A percentile compares a stretch with the other conserved stretches of the same genome.
Conservation (phyloP, 1,284 basidiomycete genomes). For the Moesziomyces antarcticus region DNA sequence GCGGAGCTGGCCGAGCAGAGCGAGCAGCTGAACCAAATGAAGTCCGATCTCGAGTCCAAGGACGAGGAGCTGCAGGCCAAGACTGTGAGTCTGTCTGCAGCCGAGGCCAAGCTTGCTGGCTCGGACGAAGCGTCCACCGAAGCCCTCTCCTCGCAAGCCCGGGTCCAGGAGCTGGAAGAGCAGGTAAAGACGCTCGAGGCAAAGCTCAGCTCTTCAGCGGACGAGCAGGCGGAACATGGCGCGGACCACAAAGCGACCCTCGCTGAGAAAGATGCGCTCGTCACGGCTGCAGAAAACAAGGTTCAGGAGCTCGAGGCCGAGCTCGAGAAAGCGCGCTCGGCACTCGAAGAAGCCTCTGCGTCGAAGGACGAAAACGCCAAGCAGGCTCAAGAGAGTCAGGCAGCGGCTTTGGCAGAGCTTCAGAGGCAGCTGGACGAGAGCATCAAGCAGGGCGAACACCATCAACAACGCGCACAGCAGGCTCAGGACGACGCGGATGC, state of each 20-base stretch:
- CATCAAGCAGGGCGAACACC: slow-evolving; percentile 31
- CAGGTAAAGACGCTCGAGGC: slow-evolving; percentile 28
- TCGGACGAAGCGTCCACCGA: slow-evolving; percentile 6
- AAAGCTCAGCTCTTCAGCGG: slow-evolving; percentile 14
- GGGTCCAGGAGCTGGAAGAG: slow-evolving; percentile 33
- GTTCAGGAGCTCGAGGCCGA: slow-evolving; percentile 23
- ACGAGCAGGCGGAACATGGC: slow-evolving; percentile 19
- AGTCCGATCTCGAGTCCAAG: slow-evolving; percentile 50
- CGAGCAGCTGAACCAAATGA: slow-evolving; percentile 46
- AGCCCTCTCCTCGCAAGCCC: slow-evolving; percentile 5
- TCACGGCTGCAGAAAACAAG: slow-evolving; percentile 23
- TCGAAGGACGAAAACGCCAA: slow-evolving; percentile 19
- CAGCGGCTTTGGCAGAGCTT: slow-evolving; percentile 25
- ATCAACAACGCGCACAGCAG: slow-evolving; percentile 18
- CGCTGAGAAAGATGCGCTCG: slow-evolving; percentile 26
- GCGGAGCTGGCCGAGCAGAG: slow-evolving; percentile 49
- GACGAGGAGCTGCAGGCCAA: slow-evolving; percentile 52
- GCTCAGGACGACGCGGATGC: slow-evolving; percentile 24
- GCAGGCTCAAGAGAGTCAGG: slow-evolving; percentile 8
- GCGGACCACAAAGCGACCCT: slow-evolving; percentile 15
- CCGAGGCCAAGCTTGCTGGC: slow-evolving; percentile 42
- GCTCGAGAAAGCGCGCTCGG: slow-evolving; percentile 22
- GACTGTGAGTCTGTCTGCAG: slow-evolving; percentile 44
- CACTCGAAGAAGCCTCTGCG: slow-evolving; percentile 16
- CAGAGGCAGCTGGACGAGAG: slow-evolving; percentile 18